Percentiles rank a stretch among this genome's conserved stretches.
Conservation (phyloP, 768 basidiomycete species). For the Hortiboletus flavorubellus region DNA sequence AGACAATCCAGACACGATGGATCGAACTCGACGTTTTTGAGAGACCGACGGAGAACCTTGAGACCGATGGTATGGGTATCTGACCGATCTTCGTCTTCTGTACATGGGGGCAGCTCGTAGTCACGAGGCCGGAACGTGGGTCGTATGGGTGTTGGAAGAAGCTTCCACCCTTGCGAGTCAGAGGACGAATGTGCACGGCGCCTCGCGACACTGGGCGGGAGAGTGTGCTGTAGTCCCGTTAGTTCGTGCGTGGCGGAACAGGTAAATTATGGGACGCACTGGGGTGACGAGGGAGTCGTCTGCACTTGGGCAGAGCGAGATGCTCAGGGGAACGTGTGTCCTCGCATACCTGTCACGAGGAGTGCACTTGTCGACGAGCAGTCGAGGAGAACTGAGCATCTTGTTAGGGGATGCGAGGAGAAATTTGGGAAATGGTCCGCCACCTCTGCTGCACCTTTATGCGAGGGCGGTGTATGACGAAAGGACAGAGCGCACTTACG, state of each 20-base stretch:
- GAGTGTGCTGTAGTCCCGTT: conserved; percentile 14
- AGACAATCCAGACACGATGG: conserved; percentile 39
- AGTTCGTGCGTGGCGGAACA: neutral
- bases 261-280: conserved; percentile 9
- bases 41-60: conserved; percentile 33
- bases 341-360: conserved; percentile 33
- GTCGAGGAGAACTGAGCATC: conserved; percentile 24
- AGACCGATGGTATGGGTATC: conserved; percentile 29
- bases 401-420: conserved; percentile 1
- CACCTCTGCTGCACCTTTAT: conserved; percentile 21
- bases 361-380: conserved; percentile 33
- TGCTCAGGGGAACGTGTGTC: conserved; percentile 29
- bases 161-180: conserved; percentile 33
- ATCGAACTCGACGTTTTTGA: conserved; percentile 39
- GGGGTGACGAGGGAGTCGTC: conserved; percentile 26
- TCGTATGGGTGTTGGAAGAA: conserved; percentile 32
- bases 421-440: neutral
- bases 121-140: conserved; percentile 35
- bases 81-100: conserved; percentile 27
- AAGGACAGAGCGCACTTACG: conserved; percentile 6
- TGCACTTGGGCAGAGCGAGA: conserved; percentile 24
- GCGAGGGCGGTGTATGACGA: conserved; percentile 15
- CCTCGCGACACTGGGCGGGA: conserved; percentile 12
- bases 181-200: conserved; percentile 33
- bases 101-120: conserved; percentile 27